phyloP scores from a whole-genome alignment of 139 green algal species.

The Coccomyxa sp. region DNA sequence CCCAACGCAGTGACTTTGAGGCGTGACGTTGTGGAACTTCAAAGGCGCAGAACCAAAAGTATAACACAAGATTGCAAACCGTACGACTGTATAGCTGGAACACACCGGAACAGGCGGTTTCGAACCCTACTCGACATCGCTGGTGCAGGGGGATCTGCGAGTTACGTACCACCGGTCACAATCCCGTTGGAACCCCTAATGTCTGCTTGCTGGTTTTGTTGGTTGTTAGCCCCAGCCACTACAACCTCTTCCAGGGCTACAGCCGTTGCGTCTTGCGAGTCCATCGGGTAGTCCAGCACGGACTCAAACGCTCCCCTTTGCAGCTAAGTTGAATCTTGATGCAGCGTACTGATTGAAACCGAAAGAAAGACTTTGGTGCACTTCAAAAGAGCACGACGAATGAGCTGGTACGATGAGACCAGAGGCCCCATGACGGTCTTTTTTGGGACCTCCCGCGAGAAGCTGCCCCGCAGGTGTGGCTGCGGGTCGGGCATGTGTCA shows the following conservation, averaged over 20 bases:
- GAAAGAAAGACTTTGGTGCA: not conserved
- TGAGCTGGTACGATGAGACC: not conserved
- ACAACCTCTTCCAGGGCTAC: not conserved
- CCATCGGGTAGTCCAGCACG: not conserved
- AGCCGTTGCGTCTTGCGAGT: not conserved
- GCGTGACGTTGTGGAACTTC: too few species aligned
- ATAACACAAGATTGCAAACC: not conserved
- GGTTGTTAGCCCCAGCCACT: not conserved
- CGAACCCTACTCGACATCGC: not conserved
- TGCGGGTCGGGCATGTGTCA: too few species aligned
- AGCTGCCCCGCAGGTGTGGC: not conserved
- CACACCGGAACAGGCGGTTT: not conserved
- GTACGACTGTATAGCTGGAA: not conserved
- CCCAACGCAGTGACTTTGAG: too few species aligned
- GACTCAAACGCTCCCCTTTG: not conserved
- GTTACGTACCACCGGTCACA: not conserved
- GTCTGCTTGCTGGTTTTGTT: not conserved
- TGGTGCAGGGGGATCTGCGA: not conserved
- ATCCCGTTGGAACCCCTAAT: not conserved
- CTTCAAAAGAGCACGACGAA: not conserved
- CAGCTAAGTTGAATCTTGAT: not conserved
- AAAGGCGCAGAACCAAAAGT: not conserved
- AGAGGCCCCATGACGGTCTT: not conserved
- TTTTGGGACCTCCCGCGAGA: not conserved
- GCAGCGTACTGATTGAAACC: not conserved